Evolutionary conservation across 148 eudicot species (phyloP).

Genomic region (Linanthus parryae): DNA sequence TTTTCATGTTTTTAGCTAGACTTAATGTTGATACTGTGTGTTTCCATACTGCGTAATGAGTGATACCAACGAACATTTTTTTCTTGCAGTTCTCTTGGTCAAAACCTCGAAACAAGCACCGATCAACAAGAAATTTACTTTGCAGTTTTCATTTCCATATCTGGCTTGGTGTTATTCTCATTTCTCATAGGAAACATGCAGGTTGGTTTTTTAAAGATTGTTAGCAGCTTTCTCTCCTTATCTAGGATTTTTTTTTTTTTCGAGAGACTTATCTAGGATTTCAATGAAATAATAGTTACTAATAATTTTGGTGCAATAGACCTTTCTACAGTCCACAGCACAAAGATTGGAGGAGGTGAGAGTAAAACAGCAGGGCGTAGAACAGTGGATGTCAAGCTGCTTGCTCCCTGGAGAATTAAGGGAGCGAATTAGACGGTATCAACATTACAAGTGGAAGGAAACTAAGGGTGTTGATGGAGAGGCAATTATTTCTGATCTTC

Average conservation of each 20-base stretch:
- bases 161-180: slow-evolving; percentile 83
- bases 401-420: slow-evolving; percentile 70
- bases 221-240: too few relatives aligned
- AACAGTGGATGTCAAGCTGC: slow-evolving; percentile 95
- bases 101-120: slow-evolving; percentile 77
- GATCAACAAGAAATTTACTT: slow-evolving; percentile 72
- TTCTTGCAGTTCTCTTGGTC: slow-evolving; percentile 79
- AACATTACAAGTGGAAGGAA: slow-evolving; percentile 95
- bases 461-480: slow-evolving; percentile 94
- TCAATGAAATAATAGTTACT: background rate
- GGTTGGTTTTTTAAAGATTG: slow-evolving; percentile 33
- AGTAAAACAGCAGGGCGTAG: slow-evolving; percentile 82
- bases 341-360: slow-evolving; percentile 89
- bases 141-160: slow-evolving; percentile 71
- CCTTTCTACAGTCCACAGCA: slow-evolving; percentile 87
- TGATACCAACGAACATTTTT: too few relatives aligned
- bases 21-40: too few relatives aligned
- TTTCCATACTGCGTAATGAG: too few relatives aligned
- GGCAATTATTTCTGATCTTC: slow-evolving; percentile 61
- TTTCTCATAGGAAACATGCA: slow-evolving; percentile 97
- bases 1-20: too few relatives aligned
- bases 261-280: too few relatives aligned
- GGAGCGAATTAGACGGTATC: slow-evolving; percentile 85
- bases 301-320: slow-evolving; percentile 34
- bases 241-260: too few relatives aligned